These are phyloP conservation scores for Polygonum aviculare DNA, from an alignment of 148 eudicot genomes.

Conservation along the genomic window DNA sequence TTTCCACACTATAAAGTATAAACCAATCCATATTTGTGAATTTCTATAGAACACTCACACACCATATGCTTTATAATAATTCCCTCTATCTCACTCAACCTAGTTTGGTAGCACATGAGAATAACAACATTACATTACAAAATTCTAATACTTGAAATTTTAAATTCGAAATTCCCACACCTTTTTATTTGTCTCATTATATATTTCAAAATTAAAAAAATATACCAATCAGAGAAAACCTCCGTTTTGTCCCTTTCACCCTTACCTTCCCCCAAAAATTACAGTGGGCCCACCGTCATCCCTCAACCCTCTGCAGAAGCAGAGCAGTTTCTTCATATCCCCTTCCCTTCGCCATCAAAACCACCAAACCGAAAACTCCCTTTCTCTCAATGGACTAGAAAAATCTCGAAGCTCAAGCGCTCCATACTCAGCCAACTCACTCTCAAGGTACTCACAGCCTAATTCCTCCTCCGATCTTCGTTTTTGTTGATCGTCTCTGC, in stretches of 20 bases:
- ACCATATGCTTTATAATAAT: neutral
- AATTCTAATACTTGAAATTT: neutral
- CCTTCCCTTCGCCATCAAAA: neutral
- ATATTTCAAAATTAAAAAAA: neutral
- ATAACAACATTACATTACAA: neutral
- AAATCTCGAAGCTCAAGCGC: neutral
- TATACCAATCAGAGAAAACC: neutral
- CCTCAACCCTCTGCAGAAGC: neutral
- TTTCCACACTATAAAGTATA: too few species aligned
- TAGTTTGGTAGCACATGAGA: neutral
- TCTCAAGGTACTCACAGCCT: neutral
- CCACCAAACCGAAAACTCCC: neutral
- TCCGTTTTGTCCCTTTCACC: conserved; percentile 7
- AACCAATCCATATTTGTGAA: too few species aligned
- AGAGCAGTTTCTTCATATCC: conserved; percentile 2
- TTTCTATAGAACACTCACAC: neutral
- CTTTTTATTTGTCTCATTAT: neutral
- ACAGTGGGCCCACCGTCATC: neutral
- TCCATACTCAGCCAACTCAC: neutral
- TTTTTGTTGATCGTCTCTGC: neutral
- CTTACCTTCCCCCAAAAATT: conserved; percentile 8
- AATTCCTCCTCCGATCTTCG: neutral
- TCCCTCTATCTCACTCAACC: neutral
- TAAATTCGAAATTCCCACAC: neutral
- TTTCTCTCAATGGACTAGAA: neutral